Base-by-base conservation (phyloP, 371 early-diverging fungal genomes). In the Parasitella parasitica region DNA sequence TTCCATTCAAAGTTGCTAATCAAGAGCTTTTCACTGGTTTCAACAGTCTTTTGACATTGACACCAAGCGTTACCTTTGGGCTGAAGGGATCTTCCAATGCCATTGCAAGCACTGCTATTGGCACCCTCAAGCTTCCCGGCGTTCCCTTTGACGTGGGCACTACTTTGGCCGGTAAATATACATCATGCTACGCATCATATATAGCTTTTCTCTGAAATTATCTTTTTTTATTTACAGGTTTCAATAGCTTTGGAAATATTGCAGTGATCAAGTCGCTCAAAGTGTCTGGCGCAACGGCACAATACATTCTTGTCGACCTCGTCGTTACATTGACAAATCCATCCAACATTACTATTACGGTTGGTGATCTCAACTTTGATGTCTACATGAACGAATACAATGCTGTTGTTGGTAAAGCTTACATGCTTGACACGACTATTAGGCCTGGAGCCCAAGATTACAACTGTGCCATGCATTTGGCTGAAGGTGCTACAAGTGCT, bases 91-190 rank as follows among this genome's bases (percentile, higher is more conserved):
- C 73, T 8, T 75, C 79, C 9, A 77, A 80, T 61, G 75, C 84
- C 30, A 55, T 77, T 32, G 76, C 85, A 18, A 55, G 67, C 2
- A 85, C 86, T n/a, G 82, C 83, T 54, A 77, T 83, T 38, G 87
- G 87, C 59, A 37, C 32, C 15, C 70, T 87, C 51, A 61, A 69
- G 30, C 73, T 87, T 41, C 69, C 73, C 22, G 78, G 80, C 38
- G 70, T 87, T 48, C 43, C 43, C 4, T 81, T 85, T 57, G 69
- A 74, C 35, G 85, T 87, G 22, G 57, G 66, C 2, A 77, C 84
- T 9, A 63, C 73, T 39, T 59, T 84, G 69, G 76, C 67, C 35
- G 84, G 87, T 76, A 77, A 83, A 59, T 64, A 65, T 1, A 64
- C 35, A n/a, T n/a, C n/a, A n/a, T n/a, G n/a, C n/a, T n/a, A n/a